A percentile compares a stretch with the other conserved stretches of the same genome.
These are phyloP conservation scores for Tetracladium marchalianum DNA, from an alignment of 495 filamentous ascomycete species.

Conservation along the genomic window DNA sequence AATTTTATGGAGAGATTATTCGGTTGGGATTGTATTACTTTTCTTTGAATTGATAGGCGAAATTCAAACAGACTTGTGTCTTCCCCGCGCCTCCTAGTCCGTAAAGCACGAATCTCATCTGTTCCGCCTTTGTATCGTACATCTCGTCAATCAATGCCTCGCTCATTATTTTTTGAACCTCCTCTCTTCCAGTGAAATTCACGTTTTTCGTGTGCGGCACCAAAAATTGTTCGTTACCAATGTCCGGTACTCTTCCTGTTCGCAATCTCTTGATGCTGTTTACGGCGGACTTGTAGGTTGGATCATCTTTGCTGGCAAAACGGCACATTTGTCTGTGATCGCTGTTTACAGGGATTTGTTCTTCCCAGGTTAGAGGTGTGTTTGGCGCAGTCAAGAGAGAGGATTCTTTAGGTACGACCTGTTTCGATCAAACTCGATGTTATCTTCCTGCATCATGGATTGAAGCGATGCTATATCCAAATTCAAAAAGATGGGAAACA, in stretches of 20 bases:
- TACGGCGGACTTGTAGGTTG: slow-evolving; percentile 4
- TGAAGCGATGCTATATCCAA: no score
- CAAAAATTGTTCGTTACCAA: background rate
- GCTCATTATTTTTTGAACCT: background rate
- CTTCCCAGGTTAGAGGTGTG: slow-evolving; percentile 5
- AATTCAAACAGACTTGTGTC: slow-evolving; percentile 30
- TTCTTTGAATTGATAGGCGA: slow-evolving; percentile 17
- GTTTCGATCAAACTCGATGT: no score
- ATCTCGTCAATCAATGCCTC: background rate
- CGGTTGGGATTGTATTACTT: no score
- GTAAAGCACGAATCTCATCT: slow-evolving; percentile 14
- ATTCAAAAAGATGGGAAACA: no score
- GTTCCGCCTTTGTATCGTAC: background rate
- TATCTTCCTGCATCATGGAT: no score
- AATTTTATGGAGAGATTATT: no score
- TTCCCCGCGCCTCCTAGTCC: slow-evolving; percentile 28
- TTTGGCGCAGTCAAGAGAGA: slow-evolving; percentile 1
- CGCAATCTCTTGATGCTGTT: slow-evolving; percentile 4
- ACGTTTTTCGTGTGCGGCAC: slow-evolving; percentile 5
- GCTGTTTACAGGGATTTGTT: slow-evolving; percentile 11
- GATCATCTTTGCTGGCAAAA: slow-evolving; percentile 10
- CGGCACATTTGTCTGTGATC: slow-evolving; percentile 19
- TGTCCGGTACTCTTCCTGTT: slow-evolving; percentile 2
- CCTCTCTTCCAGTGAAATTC: slow-evolving; percentile 15
- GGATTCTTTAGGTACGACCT: background rate